Base-by-base conservation (phyloP, 345 rosid genomes). In the Dipteronia dyeriana region DNA sequence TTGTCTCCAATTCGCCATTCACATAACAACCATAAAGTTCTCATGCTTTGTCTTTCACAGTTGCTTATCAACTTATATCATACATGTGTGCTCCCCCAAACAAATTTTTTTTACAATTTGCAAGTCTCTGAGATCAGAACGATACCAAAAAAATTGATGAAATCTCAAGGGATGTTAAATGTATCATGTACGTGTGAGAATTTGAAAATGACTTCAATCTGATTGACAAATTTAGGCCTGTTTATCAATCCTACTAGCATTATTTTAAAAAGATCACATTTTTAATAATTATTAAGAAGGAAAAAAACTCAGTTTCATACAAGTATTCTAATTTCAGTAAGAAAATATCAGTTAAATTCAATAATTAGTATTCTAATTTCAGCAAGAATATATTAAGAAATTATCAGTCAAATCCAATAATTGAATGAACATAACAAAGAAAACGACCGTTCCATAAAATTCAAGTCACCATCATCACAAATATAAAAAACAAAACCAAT, bases 1-100 rank as follows among this genome's bases (percentile, higher is more conserved):
- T 78, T 19, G 88, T 97, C 86, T 86, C 89, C 98, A 95, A 96
- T 49, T 70, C 74, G 68, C 99, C 97, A 81, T 62, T 81, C 66
- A 94, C 91, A 80, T 80, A 92, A 77, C 89, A 85, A 9, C 99
- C 99, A 29, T 22, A 43, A 25, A 25, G 38, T 59, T 73, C 56
- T 43, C 39, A 38, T 66, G 14, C 62, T 34, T 34, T 14, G 22
- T 16, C 62, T 70, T 70, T 53, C 16, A 19, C 51, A n/a, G 12
- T 39, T 66, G 8, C n/a, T 5, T 13, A 17, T 39, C 1, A 39
- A 38, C 20, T 8, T 66, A 9, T 16, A 9, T 9, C 20, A 9
- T 39, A 19, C 6, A n/a, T 9, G 22, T 3, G 0, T 3, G 25
- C 47, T 29, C 20, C 25, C 39, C 68, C 5, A 29, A 14, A 17